Base-by-base conservation (phyloP, 2,329 filamentous ascomycete species). In the Diplodia mutila region DNA sequence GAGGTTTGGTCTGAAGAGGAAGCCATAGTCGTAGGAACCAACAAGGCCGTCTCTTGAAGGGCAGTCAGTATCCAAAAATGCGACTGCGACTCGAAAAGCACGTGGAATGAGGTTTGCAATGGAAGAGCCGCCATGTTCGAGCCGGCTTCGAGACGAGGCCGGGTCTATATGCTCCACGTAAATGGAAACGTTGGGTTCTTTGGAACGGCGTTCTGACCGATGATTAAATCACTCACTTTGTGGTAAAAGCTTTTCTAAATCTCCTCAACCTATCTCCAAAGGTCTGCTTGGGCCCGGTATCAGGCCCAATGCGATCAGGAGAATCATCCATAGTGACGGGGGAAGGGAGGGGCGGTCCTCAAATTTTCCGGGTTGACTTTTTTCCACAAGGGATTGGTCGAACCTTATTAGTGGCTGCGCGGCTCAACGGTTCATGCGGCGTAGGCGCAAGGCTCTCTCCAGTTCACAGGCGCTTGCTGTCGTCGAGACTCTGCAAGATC, bases 11-110 rank as follows among this genome's bases (percentile, higher is more conserved):
- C 83, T 88, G 84, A 97, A 97, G 49, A 97, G 88, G 75, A 93
- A 95, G 42, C 78, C 91, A 85, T 97, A 97, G 84, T 97, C 91
- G 79, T 97, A 97, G 73, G 89, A 85, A 70, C 94, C 94, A 67
- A 97, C 79, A 29, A 97, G 85, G 14, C 94, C 94, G 1, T 93
- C 85, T 69, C 83, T 89, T 54, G 16, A 18, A 1, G 12, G 11
- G 8, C 8, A 25, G 68, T 74, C 61, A 74, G 70, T 46, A 37
- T 23, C 29, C n/a, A 9, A 46, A 4, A 21, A 2, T 29, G 14
- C 4, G 34, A 29, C 21, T 37, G 34, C 12, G 8, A 11, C 34
- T 12, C 11, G 8, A 1, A 3, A 4, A 12, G 3, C 34, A 37
- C 9, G 29, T 7, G 29, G 9, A 32, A 32, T 1, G 7, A 9